Conservation (phyloP, 495 filamentous ascomycete genomes). For the Pyrenula aspistea region DNA sequence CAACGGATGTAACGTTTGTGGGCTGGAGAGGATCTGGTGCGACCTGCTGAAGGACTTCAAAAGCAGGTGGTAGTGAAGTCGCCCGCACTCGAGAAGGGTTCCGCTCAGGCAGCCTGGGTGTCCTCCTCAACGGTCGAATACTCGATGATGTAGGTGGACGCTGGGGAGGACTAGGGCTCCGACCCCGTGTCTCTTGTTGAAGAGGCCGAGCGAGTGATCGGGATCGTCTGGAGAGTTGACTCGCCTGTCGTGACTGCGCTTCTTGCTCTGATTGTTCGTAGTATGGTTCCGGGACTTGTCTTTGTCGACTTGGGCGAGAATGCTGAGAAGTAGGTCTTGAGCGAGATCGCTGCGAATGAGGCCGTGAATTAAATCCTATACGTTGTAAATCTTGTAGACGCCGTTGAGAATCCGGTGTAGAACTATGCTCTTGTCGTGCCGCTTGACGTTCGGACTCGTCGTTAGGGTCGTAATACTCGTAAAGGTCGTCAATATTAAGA, state of each 20-base stretch:
- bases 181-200: not conserved
- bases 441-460: not conserved
- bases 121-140: not conserved
- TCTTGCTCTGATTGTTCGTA: not conserved
- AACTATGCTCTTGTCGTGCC: not conserved
- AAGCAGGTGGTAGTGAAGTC: not conserved
- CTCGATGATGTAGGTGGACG: not conserved
- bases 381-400: not conserved
- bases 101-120: not conserved
- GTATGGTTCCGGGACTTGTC: not conserved
- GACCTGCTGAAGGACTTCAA: not conserved
- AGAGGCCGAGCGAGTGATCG: not conserved
- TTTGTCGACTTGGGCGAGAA: not conserved
- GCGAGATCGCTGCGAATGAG: not conserved
- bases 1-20: not conserved
- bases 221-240: not conserved
- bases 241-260: not conserved
- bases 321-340: too few species aligned
- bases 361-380: not conserved
- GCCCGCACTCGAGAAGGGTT: not conserved
- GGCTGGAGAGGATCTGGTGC: not conserved
- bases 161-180: not conserved
- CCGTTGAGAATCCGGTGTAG: not conserved
- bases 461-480: slow-evolving; percentile 1
- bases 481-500: not conserved